These are phyloP conservation scores for Penicillium sp. DNA, from an alignment of 2,329 filamentous ascomycete genomes.

Conservation along the genomic window DNA sequence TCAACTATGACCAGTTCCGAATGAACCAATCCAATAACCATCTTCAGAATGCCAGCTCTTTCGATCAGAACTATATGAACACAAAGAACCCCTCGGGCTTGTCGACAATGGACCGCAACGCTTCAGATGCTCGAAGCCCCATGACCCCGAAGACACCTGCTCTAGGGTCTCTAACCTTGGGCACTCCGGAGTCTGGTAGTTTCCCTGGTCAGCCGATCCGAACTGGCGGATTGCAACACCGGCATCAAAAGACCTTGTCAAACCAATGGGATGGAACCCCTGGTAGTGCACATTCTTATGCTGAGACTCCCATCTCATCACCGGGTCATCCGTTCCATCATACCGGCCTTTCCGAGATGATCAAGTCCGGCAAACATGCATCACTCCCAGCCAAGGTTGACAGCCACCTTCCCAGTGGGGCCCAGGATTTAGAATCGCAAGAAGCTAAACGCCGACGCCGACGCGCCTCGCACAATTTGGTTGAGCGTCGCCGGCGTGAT, in stretches of 20 bases:
- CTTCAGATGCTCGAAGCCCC: constrained; percentile 68
- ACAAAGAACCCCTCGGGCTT: constrained; percentile 56
- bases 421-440: constrained; percentile 63
- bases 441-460: constrained; percentile 89
- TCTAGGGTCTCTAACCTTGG: constrained; percentile 65
- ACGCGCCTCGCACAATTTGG: constrained; percentile 90
- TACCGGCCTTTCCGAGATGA: constrained; percentile 78
- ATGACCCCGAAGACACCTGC: constrained; percentile 82
- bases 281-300: constrained; percentile 75
- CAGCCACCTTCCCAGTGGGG: constrained; percentile 39
- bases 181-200: constrained; percentile 62
- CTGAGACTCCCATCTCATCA: constrained; percentile 83
- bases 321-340: constrained; percentile 54
- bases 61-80: constrained; percentile 54
- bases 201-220: constrained; percentile 76
- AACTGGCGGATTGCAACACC: constrained; percentile 53
- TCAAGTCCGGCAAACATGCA: constrained; percentile 73
- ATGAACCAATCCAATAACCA: constrained; percentile 47
- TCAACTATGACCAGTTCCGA: constrained; percentile 71
- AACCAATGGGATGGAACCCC: constrained; percentile 86
- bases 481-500: constrained; percentile 88
- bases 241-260: constrained; percentile 77
- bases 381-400: constrained; percentile 85
- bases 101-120: constrained; percentile 64
- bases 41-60: constrained; percentile 38